Percentiles rank a stretch among this genome's conserved stretches.
phyloP scores from a whole-genome alignment of 495 filamentous ascomycete genomes.

The Rhizodiscina lignyota region DNA sequence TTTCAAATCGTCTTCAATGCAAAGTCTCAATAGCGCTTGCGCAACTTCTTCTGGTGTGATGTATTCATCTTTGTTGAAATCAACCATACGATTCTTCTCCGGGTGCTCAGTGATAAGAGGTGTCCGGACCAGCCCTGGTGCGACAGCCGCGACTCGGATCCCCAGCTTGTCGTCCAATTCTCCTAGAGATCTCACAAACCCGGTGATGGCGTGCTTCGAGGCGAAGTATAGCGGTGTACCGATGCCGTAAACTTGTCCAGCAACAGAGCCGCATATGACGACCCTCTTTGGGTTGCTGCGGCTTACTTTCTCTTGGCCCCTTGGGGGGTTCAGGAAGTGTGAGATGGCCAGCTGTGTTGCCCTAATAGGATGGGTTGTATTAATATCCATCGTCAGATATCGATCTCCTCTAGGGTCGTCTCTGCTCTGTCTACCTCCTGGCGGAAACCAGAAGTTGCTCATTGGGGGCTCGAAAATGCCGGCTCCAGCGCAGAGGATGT shows the following conservation, averaged over 20 bases:
- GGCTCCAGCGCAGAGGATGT: conserved; percentile 55
- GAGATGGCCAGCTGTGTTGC: conserved; percentile 47
- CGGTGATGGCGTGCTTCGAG: conserved; percentile 44
- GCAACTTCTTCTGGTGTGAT: conserved; percentile 49
- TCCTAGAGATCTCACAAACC: conserved; percentile 37
- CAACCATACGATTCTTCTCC: conserved; percentile 43
- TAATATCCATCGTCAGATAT: conserved; percentile 47
- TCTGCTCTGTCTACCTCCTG: conserved; percentile 22
- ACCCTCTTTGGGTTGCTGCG: conserved; percentile 30
- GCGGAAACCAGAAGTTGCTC: conserved; percentile 52
- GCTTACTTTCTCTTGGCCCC: conserved; percentile 10
- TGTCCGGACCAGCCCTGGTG: conserved; percentile 50
- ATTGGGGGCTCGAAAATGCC: conserved; percentile 52
- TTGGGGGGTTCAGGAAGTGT: conserved; percentile 30
- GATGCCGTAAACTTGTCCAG: conserved; percentile 36
- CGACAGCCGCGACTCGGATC: conserved; percentile 48
- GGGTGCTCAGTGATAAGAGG: conserved; percentile 52
- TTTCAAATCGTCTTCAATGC: conserved; percentile 28
- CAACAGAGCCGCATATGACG: conserved; percentile 44
- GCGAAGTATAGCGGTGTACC: conserved; percentile 41
- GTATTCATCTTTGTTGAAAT: conserved; percentile 36
- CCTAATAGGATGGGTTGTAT: conserved; percentile 53
- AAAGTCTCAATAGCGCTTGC: conserved; percentile 41
- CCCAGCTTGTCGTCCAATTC: conserved; percentile 33
- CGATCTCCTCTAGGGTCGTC: conserved; percentile 17